Conservation (phyloP, 129 eudicot genomes). For the Pittosporum tobira region DNA sequence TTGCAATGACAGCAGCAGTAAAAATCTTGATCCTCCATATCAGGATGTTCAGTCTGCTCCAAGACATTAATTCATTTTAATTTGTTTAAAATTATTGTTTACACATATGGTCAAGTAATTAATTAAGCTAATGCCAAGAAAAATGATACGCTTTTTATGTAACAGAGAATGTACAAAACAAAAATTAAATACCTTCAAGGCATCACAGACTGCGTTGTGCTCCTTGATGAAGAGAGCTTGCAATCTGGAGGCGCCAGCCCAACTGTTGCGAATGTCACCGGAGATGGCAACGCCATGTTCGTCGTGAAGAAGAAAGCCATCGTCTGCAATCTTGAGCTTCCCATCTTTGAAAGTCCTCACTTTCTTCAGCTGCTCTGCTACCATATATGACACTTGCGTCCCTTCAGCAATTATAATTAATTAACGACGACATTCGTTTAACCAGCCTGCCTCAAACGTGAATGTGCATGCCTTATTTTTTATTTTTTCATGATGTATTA, state of each 20-base stretch:
- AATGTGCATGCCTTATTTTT: no score
- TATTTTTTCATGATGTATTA: no score
- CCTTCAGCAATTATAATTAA: conserved; percentile 24
- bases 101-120: no score
- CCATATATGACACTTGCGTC: conserved; percentile 59
- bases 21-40: conserved; percentile 38
- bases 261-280: conserved; percentile 51
- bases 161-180: no score
- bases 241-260: conserved; percentile 51
- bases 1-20: conserved; percentile 62
- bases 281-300: conserved; percentile 29
- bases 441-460: no score
- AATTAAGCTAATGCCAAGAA: no score
- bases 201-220: conserved; percentile 53
- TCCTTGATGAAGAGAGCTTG: conserved; percentile 54
- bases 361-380: conserved; percentile 22
- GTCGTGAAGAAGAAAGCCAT: conserved; percentile 48
- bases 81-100: not conserved
- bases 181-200: conserved; percentile 48
- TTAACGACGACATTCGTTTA: no score
- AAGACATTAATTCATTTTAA: not conserved
- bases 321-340: conserved; percentile 43
- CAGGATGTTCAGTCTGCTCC: conserved; percentile 34
- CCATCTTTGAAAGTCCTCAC: conserved; percentile 53
- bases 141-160: no score